These are phyloP conservation scores for Xerocomus alliaceus DNA, from an alignment of 1,284 basidiomycete genomes.

Conservation along the genomic window DNA sequence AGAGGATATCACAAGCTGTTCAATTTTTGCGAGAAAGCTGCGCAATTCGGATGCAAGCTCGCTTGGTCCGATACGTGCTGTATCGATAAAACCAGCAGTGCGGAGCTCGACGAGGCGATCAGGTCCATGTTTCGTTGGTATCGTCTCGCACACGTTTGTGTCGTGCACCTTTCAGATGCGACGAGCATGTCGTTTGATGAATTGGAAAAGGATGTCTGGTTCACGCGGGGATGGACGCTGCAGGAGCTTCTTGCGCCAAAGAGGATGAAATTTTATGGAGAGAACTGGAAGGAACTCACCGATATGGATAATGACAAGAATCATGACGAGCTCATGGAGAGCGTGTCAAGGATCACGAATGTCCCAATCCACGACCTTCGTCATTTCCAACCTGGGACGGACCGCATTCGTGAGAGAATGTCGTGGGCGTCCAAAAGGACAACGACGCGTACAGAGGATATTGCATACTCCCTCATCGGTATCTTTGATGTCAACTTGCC, in stretches of 20 bases:
- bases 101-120: slow-evolving; percentile 33
- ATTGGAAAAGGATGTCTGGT: slow-evolving; percentile 22
- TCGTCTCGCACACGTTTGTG: slow-evolving; percentile 21
- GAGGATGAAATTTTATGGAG: slow-evolving; percentile 25
- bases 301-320: slow-evolving; percentile 20
- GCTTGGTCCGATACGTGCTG: slow-evolving; percentile 34
- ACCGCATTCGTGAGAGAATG: slow-evolving; percentile 28
- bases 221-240: slow-evolving; percentile 25
- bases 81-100: slow-evolving; percentile 30
- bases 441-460: slow-evolving; percentile 28
- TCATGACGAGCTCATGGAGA: slow-evolving; percentile 13
- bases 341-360: slow-evolving; percentile 20
- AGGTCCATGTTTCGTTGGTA: slow-evolving; percentile 34
- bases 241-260: slow-evolving; percentile 27
- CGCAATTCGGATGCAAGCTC: slow-evolving; percentile 18
- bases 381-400: slow-evolving; percentile 24
- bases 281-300: slow-evolving; percentile 22
- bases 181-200: slow-evolving; percentile 8
- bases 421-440: slow-evolving; percentile 25
- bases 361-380: slow-evolving; percentile 20
- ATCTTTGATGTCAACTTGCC: slow-evolving; percentile 30
- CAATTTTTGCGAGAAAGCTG: slow-evolving; percentile 20
- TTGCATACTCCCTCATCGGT: slow-evolving; percentile 28
- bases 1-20: slow-evolving; percentile 22
- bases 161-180: slow-evolving; percentile 24